phyloP scores from a whole-genome alignment of 2,329 filamentous ascomycete genomes.

The Cylindrodendrum hubeiense region DNA sequence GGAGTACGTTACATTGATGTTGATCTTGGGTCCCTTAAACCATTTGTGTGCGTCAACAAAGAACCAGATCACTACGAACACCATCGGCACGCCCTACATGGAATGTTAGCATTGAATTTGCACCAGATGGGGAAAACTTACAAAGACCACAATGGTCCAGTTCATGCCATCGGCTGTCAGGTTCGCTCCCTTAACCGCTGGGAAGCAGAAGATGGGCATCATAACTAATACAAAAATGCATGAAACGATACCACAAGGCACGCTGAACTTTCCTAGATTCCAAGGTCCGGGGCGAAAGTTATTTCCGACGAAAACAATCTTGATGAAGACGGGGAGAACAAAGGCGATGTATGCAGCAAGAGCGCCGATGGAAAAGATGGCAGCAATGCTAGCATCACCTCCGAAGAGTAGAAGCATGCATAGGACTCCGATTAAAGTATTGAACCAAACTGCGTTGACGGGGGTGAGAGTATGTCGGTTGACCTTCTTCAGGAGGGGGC shows the following conservation, averaged over 20 bases:
- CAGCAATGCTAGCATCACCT: conserved; percentile 23
- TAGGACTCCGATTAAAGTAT: conserved; percentile 23
- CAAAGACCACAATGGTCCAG: conserved; percentile 28
- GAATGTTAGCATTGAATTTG: neutral
- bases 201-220: conserved; percentile 32
- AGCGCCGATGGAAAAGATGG: conserved; percentile 27
- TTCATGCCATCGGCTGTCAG: conserved; percentile 27
- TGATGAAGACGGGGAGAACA: conserved; percentile 27
- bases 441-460: conserved; percentile 29
- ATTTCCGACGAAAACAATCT: conserved; percentile 25
- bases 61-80: conserved; percentile 20
- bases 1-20: conserved; percentile 7
- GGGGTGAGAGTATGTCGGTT: conserved; percentile 22
- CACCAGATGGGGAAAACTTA: neutral
- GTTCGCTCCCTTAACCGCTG: conserved; percentile 3
- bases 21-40: conserved; percentile 30
- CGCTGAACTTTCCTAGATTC: conserved; percentile 24
- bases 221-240: conserved; percentile 23
- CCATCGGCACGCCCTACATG: conserved; percentile 7
- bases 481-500: conserved; percentile 20
- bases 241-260: conserved; percentile 13
- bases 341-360: conserved; percentile 28
- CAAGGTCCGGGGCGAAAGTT: conserved; percentile 29
- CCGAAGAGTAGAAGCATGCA: conserved; percentile 28
- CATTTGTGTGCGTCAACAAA: conserved; percentile 27